Percentiles rank a stretch among this genome's conserved stretches.
Evolutionary conservation across 768 basidiomycete genomes (phyloP).

Genomic region (Calocera viscosa): DNA sequence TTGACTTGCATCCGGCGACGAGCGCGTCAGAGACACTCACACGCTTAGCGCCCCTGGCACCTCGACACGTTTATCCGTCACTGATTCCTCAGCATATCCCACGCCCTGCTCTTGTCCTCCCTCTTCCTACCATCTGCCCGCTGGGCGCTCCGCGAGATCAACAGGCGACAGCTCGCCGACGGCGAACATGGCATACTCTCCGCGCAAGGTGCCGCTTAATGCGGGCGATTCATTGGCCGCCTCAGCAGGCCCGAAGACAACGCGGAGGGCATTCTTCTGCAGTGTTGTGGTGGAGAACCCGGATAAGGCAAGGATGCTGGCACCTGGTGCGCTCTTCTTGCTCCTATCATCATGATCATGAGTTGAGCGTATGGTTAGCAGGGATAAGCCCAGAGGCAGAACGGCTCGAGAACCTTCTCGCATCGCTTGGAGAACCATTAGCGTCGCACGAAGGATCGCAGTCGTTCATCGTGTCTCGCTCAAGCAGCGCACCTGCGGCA

Average conservation of each 20-base stretch:
- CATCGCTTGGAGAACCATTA: constrained; percentile 21
- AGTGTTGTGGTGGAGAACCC: constrained; percentile 69
- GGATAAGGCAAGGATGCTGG: background rate
- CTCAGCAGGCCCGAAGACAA: constrained; percentile 22
- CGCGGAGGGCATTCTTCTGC: constrained; percentile 76
- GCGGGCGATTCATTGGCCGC: background rate
- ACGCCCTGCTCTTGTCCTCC: background rate
- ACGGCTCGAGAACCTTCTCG: constrained; percentile 15
- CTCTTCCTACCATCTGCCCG: background rate
- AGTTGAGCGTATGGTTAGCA: background rate
- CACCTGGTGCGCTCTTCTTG: background rate
- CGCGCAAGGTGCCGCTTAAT: background rate
- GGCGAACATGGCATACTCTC: constrained; percentile 3
- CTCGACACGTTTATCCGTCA: background rate
- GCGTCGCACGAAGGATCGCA: constrained; percentile 11
- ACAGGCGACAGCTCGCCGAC: background rate
- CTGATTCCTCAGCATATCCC: background rate
- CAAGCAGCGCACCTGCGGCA: constrained; percentile 12
- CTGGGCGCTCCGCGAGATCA: background rate
- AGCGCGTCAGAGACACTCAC: constrained; percentile 1
- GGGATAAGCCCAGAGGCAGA: background rate
- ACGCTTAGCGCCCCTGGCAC: background rate
- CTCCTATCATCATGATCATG: no score
- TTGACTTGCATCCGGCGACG: background rate
- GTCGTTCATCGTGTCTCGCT: constrained; percentile 16